Conservation (phyloP, 1,284 basidiomycete genomes). For the Bjerkandera adusta region DNA sequence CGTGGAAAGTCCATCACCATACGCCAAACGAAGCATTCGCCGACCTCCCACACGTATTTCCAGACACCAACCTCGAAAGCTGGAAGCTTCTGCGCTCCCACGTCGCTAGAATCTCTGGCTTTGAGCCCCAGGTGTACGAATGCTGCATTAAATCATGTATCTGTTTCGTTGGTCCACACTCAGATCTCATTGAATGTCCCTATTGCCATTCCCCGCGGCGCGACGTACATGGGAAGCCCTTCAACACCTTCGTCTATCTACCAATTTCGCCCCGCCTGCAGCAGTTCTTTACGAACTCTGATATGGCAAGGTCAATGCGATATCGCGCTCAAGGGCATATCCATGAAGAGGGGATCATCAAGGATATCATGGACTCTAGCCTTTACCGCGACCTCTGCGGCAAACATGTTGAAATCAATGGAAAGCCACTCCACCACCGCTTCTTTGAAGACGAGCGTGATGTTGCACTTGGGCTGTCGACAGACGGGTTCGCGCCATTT, state of each 20-base stretch:
- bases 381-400: constrained; percentile 8
- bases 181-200: constrained; percentile 26
- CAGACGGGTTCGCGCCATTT: constrained; percentile 39
- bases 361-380: background rate
- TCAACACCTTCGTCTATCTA: constrained; percentile 17
- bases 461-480: constrained; percentile 29
- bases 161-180: constrained; percentile 30
- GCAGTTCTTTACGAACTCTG: constrained; percentile 6
- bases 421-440: constrained; percentile 13
- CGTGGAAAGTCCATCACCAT: constrained; percentile 21
- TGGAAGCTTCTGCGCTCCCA: constrained; percentile 17
- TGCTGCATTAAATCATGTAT: constrained; percentile 38
- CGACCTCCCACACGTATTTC: constrained; percentile 18
- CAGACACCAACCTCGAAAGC: constrained; percentile 6
- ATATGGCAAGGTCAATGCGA: constrained; percentile 16
- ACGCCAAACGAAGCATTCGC: constrained; percentile 20
- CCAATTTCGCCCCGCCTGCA: constrained; percentile 16
- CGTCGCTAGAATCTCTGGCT: constrained; percentile 25
- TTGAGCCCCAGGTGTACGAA: constrained; percentile 30
- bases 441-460: constrained; percentile 27
- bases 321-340: constrained; percentile 21
- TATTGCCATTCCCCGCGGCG: constrained; percentile 29
- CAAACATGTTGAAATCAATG: constrained; percentile 13
- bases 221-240: constrained; percentile 15
- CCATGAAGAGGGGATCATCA: constrained; percentile 13